A percentile compares a stretch with the other conserved stretches of the same genome.
These are phyloP conservation scores for Arxiozyma heterogenica DNA, from an alignment of 1,139 yeast species.

Conservation along the genomic window DNA sequence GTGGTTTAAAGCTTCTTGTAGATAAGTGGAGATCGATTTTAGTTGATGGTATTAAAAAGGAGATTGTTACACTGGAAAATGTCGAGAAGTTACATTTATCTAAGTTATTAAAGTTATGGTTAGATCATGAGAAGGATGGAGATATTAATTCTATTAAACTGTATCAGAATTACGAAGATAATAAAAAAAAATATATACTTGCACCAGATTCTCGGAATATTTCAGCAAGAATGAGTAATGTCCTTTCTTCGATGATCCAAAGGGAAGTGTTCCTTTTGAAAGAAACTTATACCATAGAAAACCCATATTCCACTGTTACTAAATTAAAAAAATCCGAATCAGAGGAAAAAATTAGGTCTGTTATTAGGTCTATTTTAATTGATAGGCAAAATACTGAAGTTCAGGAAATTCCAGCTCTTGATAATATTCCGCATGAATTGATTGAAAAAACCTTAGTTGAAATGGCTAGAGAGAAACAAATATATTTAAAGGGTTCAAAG, in stretches of 20 bases:
- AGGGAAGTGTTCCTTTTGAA: constrained; percentile 25
- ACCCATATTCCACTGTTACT: neutral
- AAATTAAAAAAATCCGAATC: constrained; percentile 1
- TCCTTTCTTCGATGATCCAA: constrained; percentile 31
- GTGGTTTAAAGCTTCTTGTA: constrained; percentile 27
- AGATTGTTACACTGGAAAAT: constrained; percentile 23
- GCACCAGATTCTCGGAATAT: constrained; percentile 11
- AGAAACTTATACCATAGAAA: constrained; percentile 16
- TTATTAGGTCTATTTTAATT: constrained; percentile 25
- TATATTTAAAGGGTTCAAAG: constrained; percentile 23
- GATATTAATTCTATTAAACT: constrained; percentile 13
- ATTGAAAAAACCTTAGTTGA: constrained; percentile 28
- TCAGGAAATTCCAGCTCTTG: constrained; percentile 19
- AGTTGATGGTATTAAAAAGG: constrained; percentile 25
- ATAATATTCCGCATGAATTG: constrained; percentile 19
- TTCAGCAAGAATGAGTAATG: constrained; percentile 14
- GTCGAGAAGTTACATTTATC: constrained; percentile 25
- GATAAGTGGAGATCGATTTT: constrained; percentile 28
- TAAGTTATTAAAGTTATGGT: constrained; percentile 25
- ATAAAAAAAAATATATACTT: constrained; percentile 21
- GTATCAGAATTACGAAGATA: constrained; percentile 22
- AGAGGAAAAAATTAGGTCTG: constrained; percentile 22
- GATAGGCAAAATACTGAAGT: constrained; percentile 18
- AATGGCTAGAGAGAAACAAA: constrained; percentile 29
- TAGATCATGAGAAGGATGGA: constrained; percentile 15